Conservation (phyloP, 129 eudicot species). For the Scalesia atractyloides region DNA sequence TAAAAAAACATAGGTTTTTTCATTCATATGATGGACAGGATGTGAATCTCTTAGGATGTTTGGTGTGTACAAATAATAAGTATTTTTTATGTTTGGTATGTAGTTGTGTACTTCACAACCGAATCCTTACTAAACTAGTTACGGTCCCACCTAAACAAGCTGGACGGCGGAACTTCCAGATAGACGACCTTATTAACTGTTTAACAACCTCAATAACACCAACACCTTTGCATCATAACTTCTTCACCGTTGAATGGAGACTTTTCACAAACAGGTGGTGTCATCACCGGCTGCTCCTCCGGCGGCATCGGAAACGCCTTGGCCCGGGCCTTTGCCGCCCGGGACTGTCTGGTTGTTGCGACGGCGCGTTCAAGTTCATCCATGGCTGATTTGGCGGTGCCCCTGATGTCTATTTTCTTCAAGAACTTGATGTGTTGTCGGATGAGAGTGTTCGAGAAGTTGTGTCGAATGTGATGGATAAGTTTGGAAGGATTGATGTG, state of each 20-base stretch:
- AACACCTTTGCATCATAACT: background rate
- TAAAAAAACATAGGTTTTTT: too few species aligned
- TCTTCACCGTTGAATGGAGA: conserved; percentile 24
- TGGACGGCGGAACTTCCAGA: too few species aligned
- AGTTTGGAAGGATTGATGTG: conserved; percentile 72
- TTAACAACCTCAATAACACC: too few species aligned
- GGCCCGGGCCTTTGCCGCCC: conserved; percentile 73
- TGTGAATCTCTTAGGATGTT: too few species aligned
- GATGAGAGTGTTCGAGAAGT: conserved; percentile 60
- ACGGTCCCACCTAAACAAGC: too few species aligned
- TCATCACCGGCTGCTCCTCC: conserved; percentile 81
- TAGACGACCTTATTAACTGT: too few species aligned
- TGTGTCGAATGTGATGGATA: conserved; percentile 50
- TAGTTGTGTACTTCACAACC: too few species aligned
- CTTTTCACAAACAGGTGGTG: conserved; percentile 57
- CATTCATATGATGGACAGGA: too few species aligned
- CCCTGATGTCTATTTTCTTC: conserved; percentile 42
- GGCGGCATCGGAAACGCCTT: conserved; percentile 96
- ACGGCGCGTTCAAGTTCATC: conserved; percentile 65
- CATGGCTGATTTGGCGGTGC: conserved; percentile 52
- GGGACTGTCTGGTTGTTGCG: conserved; percentile 74
- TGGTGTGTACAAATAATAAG: too few species aligned
- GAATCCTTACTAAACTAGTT: too few species aligned
- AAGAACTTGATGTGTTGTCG: conserved; percentile 69
- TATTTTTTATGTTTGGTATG: too few species aligned